phyloP scores from a whole-genome alignment of 805 yeast species.

The Lipomyces japonicus region DNA sequence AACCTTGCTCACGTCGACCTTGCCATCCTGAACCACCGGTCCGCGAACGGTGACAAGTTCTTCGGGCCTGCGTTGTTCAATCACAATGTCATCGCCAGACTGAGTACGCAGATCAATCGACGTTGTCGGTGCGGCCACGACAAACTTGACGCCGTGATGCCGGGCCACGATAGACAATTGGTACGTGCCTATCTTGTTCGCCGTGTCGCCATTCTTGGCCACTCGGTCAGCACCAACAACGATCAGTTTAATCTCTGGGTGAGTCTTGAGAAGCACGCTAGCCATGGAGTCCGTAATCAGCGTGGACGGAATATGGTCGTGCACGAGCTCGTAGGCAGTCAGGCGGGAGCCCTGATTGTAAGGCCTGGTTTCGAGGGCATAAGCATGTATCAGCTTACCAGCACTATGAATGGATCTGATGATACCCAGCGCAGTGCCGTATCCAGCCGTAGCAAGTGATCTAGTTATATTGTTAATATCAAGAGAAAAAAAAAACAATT shows the following conservation, averaged over 20 bases:
- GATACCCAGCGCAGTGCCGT: constrained; percentile 94
- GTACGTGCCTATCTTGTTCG: constrained; percentile 93
- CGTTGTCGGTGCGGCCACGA: constrained; percentile 93
- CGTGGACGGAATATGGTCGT: constrained; percentile 83
- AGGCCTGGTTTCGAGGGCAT: constrained; percentile 91
- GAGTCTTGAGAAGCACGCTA: constrained; percentile 59
- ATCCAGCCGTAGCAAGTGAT: constrained; percentile 93
- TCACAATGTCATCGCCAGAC: constrained; percentile 70
- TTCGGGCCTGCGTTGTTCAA: constrained; percentile 79
- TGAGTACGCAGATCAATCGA: constrained; percentile 70
- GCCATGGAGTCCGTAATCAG: constrained; percentile 90
- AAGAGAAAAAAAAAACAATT: neutral
- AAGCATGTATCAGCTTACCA: constrained; percentile 56
- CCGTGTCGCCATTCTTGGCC: constrained; percentile 90
- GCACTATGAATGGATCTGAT: constrained; percentile 61
- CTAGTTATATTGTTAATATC: neutral
- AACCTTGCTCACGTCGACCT: constrained; percentile 32
- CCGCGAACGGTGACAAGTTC: constrained; percentile 81
- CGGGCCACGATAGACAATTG: constrained; percentile 76
- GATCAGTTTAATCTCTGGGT: constrained; percentile 75
- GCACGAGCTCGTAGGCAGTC: constrained; percentile 84
- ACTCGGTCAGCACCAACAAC: constrained; percentile 96
- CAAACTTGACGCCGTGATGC: constrained; percentile 67
- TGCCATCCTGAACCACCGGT: constrained; percentile 45
- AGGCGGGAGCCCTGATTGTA: constrained; percentile 94